These are phyloP conservation scores for Globisporangium nagaii DNA, from an alignment of 352 stramenopile genomes.

Conservation along the genomic window DNA sequence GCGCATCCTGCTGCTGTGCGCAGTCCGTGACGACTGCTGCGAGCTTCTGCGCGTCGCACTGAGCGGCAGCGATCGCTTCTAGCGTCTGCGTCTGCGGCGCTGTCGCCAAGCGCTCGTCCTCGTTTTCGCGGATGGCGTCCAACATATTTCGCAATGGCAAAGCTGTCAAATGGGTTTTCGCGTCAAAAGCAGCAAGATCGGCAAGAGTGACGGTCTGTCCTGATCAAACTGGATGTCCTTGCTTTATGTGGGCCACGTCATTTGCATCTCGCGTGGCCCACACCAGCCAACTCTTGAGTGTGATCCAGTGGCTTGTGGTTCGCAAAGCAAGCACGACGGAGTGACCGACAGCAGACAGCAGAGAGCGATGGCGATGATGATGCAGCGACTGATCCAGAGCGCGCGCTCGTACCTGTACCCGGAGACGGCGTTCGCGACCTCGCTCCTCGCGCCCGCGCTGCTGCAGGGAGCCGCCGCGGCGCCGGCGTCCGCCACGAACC, in stretches of 20 bases:
- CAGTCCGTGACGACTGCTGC: not conserved
- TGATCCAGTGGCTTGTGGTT: slow-evolving; percentile 6
- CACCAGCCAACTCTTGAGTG: not conserved
- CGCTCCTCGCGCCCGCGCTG: slow-evolving; percentile 25
- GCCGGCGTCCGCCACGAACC: slow-evolving; percentile 34
- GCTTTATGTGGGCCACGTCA: too few relatives aligned
- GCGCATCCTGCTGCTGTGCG: not conserved
- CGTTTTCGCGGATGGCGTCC: not conserved
- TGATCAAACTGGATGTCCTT: not conserved
- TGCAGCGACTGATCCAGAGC: slow-evolving; percentile 67
- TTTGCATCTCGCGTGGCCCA: too few relatives aligned
- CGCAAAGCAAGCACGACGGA: slow-evolving; percentile 1
- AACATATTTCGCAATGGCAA: not conserved
- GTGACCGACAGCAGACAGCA: not conserved
- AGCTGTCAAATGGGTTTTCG: too few relatives aligned
- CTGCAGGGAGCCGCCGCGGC: slow-evolving; percentile 24
- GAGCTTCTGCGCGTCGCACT: not conserved
- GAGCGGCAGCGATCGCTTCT: not conserved
- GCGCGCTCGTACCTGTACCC: slow-evolving; percentile 50
- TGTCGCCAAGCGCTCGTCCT: not conserved
- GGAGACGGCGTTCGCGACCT: slow-evolving; percentile 36
- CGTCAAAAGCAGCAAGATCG: not conserved
- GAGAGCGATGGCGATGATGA: slow-evolving; percentile 27
- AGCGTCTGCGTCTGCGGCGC: not conserved
- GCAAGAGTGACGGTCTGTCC: not conserved